Base-by-base conservation (phyloP, 73 alveolate species). In the Paramecium octaurelia region DNA sequence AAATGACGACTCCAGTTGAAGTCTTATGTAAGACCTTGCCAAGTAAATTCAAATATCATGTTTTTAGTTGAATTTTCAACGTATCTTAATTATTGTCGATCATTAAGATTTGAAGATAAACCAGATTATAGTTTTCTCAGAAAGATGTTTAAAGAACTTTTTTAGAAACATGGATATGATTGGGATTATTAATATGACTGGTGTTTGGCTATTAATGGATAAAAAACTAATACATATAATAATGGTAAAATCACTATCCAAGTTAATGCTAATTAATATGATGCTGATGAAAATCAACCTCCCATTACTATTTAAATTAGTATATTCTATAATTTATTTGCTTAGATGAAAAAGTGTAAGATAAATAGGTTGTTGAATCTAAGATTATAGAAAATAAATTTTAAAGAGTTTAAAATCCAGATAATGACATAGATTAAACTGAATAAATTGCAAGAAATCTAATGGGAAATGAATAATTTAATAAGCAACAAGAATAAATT, bases 101-200 rank as follows among this genome's bases (percentile, higher is more conserved):
- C 95, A 42, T 83, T 95, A 64, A 95, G 96, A 84, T 95, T 94
- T 59, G 98, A 95, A 69, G 96, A 93, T 85, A 86, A 93, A 68
- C 98, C 98, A 3, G 98, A 95, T 92, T 95, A 95, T 43, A 57
- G 91, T 24, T 92, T 94, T 57, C 69, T 95, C 2, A 85, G 97
- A 80, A 84, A 77, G 58, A 94, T 95, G 93, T 95, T 95, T 85
- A 92, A 92, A 43, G 96, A 92, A 42, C 85, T 94, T 8, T 92
- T 92, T 43, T 89, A 73, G 31, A 76, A 86, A 71, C 93, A 93
- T 75, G 95, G 94, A 21, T 95, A 91, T 85, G 96, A 92, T 58
- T 92, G 95, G 87, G 97, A 94, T 50, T 92, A 64, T 59, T 68
- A 89, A 9, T 94, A 88, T 60, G 98, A 95, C 68, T 95, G 98